Conservation (phyloP, 2,329 filamentous ascomycete species). For the Helminthosporium solani region DNA sequence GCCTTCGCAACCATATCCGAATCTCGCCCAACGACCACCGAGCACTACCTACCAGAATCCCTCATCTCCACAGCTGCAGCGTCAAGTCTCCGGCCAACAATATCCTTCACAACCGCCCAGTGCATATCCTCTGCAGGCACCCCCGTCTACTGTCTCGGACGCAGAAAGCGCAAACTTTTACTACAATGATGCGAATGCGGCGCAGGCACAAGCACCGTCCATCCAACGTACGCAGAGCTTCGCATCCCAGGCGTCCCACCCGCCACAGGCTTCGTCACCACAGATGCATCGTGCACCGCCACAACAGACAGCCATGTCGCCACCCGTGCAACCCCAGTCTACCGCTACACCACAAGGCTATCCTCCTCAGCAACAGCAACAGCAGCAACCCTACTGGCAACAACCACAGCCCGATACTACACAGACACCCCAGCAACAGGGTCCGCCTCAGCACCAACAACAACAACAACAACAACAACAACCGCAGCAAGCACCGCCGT, state of each 20-base stretch:
- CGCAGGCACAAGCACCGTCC: slow-evolving; percentile 19
- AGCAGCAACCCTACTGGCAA: slow-evolving; percentile 12
- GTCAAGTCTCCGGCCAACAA: slow-evolving; percentile 33
- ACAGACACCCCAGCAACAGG: no score
- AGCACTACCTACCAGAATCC: slow-evolving; percentile 32
- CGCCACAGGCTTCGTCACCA: slow-evolving; percentile 38
- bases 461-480: slow-evolving; percentile 19
- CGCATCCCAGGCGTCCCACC: slow-evolving; percentile 34
- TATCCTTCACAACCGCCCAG: slow-evolving; percentile 35
- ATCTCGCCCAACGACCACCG: slow-evolving; percentile 28
- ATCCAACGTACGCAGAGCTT: slow-evolving; percentile 35
- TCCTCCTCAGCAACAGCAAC: slow-evolving; percentile 10
- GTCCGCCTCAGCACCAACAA: slow-evolving; percentile 19
- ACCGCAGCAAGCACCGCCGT: slow-evolving; percentile 21
- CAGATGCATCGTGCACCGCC: slow-evolving; percentile 30
- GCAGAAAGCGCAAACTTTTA: slow-evolving; percentile 38
- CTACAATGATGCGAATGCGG: slow-evolving; percentile 30
- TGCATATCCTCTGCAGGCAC: slow-evolving; percentile 37
- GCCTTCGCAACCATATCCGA: slow-evolving; percentile 40
- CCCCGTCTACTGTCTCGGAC: slow-evolving; percentile 34
- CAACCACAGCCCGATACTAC: slow-evolving; percentile 1
- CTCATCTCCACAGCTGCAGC: slow-evolving; percentile 41
- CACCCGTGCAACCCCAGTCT: slow-evolving; percentile 26
- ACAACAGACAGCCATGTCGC: slow-evolving; percentile 28
- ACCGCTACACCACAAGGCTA: slow-evolving; percentile 22